phyloP scores from a whole-genome alignment of 352 stramenopile species.

The Pythium utonaiense region DNA sequence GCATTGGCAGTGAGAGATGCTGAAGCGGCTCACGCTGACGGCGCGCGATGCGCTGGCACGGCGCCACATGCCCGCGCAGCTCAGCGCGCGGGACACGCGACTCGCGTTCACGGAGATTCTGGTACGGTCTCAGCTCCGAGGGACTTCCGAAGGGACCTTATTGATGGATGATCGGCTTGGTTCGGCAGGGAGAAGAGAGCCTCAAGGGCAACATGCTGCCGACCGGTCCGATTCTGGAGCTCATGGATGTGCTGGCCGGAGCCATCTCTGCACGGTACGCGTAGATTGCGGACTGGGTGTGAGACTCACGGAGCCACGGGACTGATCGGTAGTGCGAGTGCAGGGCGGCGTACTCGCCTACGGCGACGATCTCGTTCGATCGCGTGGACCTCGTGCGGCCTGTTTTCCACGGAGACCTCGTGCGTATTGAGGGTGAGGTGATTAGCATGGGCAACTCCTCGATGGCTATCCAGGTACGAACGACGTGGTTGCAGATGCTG shows the following conservation, averaged over 20 bases:
- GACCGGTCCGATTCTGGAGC: conserved; percentile 31
- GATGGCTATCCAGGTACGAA: conserved; percentile 27
- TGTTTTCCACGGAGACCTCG: conserved; percentile 35
- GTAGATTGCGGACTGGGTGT: background rate
- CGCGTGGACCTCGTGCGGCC: conserved; percentile 31
- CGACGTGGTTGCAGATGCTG: too few relatives aligned
- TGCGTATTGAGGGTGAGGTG: conserved; percentile 33
- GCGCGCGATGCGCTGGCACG: conserved; percentile 14
- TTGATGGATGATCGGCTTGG: background rate
- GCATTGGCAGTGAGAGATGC: background rate
- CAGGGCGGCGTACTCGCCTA: conserved; percentile 10
- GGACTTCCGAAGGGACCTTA: too few relatives aligned
- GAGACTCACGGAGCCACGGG: too few relatives aligned
- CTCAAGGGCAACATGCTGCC: conserved; percentile 28
- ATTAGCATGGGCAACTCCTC: conserved; percentile 33
- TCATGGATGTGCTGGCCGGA: conserved; percentile 32
- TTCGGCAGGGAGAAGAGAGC: conserved; percentile 25
- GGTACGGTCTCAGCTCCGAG: conserved; percentile 4
- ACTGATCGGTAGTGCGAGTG: background rate
- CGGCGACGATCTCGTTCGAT: conserved; percentile 35
- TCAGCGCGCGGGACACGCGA: conserved; percentile 31
- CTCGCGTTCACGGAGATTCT: conserved; percentile 42
- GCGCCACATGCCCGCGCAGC: conserved; percentile 12
- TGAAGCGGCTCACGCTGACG: conserved; percentile 14
- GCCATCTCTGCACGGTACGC: conserved; percentile 26